Base-by-base conservation (phyloP, 2,329 filamentous ascomycete species). In the Cladosporium oxysporum region DNA sequence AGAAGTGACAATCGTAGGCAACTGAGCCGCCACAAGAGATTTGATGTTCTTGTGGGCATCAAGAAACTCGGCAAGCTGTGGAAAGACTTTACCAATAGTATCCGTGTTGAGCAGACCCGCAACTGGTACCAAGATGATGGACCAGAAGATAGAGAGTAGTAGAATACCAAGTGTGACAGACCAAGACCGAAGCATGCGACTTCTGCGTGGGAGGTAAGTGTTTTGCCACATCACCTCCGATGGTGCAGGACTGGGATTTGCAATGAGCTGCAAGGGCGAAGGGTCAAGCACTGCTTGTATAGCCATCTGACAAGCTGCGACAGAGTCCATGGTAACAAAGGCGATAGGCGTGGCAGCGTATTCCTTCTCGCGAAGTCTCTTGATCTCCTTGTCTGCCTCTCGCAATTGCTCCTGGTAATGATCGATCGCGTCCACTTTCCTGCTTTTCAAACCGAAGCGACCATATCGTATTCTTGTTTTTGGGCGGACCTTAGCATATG, bases 291-390 rank as follows among this genome's bases (percentile, higher is more conserved):
- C 89, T 4, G 95, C 93, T 78, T 99, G 95, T 52, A 97, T 92
- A 28, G 93, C 92, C 93, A 98, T 97, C 80, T 99, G 95, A 69
- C 86, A 88, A 23, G 93, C 90, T 16, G 93, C 91, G 59, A 97
- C 95, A 3, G 92, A 95, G 80, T 97, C 92, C 92, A 99, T 96
- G 0, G 95, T 98, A 47, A 99, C 91, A 77, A 99, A 97, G 0
- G 96, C 96, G 67, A 96, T 85, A 58, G 94, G 90, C 0, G 89
- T 93, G 0, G 95, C 84, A 6, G 85, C 81, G 72, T 93, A 98
- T 3, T 90, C 85, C 76, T 91, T 91, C 73, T 88, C 87, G 31
- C 95, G 87, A 12, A 92, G 87, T 8, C 79, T 79, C 8, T 80
- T 78, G 60, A 99, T 92, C 70, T 88, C 85, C 58, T 91, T 90